A percentile compares a stretch with the other conserved stretches of the same genome.
Conservation (phyloP, 805 yeast genomes). For the Blastobotrys attinorum region DNA sequence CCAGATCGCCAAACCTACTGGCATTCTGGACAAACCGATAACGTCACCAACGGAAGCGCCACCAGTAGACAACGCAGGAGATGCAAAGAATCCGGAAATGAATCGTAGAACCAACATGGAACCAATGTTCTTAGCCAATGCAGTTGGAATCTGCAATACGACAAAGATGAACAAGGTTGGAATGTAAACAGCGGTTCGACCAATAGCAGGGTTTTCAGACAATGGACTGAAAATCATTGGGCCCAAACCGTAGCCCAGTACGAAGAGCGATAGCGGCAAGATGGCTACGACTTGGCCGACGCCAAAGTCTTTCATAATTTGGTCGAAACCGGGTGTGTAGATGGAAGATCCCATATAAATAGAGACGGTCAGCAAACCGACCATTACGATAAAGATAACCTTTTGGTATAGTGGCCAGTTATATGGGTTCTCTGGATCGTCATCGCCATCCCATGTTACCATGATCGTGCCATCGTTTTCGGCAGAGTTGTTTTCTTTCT, state of each 20-base stretch:
- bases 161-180: constrained; percentile 39
- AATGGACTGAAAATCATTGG: constrained; percentile 47
- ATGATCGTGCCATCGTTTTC: constrained; percentile 3
- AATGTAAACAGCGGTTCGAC: constrained; percentile 45
- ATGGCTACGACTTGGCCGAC: constrained; percentile 37
- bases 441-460: constrained; percentile 17
- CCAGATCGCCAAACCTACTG: constrained; percentile 47
- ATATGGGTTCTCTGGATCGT: constrained; percentile 47
- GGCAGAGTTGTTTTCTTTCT: constrained; percentile 10
- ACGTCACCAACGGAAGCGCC: constrained; percentile 56
- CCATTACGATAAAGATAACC: constrained; percentile 30
- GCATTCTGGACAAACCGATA: constrained; percentile 33
- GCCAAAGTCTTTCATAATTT: constrained; percentile 37
- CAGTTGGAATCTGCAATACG: constrained; percentile 48
- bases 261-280: constrained; percentile 43
- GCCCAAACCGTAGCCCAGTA: constrained; percentile 49
- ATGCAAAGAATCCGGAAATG: constrained; percentile 67
- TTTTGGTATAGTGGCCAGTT: constrained; percentile 44
- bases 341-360: constrained; percentile 49
- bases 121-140: constrained; percentile 41
- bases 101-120: constrained; percentile 47
- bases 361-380: constrained; percentile 37
- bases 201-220: constrained; percentile 44
- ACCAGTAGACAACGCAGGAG: constrained; percentile 79
- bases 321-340: constrained; percentile 42